Conservation (phyloP, 306 rosid genomes). For the Vachellia pachyceras region DNA sequence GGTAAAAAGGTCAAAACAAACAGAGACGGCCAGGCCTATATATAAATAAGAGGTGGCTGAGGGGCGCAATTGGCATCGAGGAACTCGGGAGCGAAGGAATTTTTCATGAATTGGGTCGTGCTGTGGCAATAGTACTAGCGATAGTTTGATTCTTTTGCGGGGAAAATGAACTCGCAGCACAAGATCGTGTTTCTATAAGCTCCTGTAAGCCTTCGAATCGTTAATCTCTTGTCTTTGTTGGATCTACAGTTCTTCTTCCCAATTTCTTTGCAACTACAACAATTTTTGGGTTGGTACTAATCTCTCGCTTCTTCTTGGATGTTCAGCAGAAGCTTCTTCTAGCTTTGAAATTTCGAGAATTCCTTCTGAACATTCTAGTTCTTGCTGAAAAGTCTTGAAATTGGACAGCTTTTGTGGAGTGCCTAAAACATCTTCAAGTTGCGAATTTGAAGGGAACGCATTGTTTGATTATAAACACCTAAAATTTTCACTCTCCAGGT, state of each 20-base stretch:
- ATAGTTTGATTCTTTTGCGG: not conserved
- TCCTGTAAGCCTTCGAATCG: slow-evolving; percentile 1
- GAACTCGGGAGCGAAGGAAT: not conserved
- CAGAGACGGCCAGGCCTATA: not conserved
- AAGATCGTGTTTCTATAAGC: not conserved
- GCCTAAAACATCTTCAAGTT: not conserved
- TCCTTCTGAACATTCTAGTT: not conserved
- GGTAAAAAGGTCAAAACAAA: not conserved
- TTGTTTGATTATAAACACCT: not conserved
- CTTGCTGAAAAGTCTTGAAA: not conserved
- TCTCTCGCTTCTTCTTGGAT: not conserved
- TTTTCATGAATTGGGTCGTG: not conserved
- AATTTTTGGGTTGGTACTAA: not conserved
- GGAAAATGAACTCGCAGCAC: not conserved
- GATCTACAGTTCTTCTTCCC: slow-evolving; percentile 6
- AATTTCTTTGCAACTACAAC: not conserved
- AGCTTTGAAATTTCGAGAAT: not conserved
- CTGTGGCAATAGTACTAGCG: slow-evolving; percentile 2
- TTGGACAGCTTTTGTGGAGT: not conserved
- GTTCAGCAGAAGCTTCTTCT: not conserved
- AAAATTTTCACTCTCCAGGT: slow-evolving; percentile 13
- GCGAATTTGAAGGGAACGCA: not conserved
- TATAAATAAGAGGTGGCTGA: not conserved
- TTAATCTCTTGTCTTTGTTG: not conserved
- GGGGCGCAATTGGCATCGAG: not conserved